Percentiles rank a stretch among this genome's conserved stretches.
phyloP scores from a whole-genome alignment of 169 alveolate genomes.

The Eimeria necatrix region DNA sequence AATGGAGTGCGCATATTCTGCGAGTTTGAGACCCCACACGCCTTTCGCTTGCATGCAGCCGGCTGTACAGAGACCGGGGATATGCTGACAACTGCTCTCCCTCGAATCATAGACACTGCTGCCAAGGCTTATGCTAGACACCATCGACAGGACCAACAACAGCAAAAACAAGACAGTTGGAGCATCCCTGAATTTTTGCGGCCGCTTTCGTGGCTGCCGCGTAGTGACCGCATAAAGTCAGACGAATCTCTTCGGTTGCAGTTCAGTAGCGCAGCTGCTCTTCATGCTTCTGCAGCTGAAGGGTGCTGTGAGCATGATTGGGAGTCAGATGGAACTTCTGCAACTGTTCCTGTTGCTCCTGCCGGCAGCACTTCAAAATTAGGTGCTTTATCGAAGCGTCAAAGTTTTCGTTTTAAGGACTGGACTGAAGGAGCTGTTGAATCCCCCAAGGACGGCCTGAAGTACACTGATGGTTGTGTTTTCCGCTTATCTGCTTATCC shows the following conservation, averaged over 20 bases:
- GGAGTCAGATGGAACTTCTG: neutral
- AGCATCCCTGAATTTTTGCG: constrained; percentile 54
- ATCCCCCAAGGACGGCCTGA: constrained; percentile 38
- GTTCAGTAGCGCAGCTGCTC: constrained; percentile 31
- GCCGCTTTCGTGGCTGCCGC: constrained; percentile 79
- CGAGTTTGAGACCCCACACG: constrained; percentile 64
- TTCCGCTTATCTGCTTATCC: constrained; percentile 67
- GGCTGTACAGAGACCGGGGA: constrained; percentile 75
- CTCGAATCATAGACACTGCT: constrained; percentile 49
- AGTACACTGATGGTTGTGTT: constrained; percentile 79
- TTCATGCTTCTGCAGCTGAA: neutral
- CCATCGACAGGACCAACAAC: constrained; percentile 61
- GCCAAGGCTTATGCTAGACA: constrained; percentile 34
- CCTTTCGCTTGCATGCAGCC: constrained; percentile 77
- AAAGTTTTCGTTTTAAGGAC: constrained; percentile 24
- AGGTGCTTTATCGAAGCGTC: neutral
- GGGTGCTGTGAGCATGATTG: neutral
- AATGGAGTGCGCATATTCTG: constrained; percentile 33
- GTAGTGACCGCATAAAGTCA: constrained; percentile 54
- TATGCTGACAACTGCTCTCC: constrained; percentile 67
- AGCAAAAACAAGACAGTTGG: neutral
- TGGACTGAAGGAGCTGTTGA: constrained; percentile 1
- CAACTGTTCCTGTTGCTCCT: neutral
- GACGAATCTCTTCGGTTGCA: constrained; percentile 37
- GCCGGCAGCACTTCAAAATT: neutral